Base-by-base conservation (phyloP, 306 rosid species). In the Chamaecrista fasciculata region DNA sequence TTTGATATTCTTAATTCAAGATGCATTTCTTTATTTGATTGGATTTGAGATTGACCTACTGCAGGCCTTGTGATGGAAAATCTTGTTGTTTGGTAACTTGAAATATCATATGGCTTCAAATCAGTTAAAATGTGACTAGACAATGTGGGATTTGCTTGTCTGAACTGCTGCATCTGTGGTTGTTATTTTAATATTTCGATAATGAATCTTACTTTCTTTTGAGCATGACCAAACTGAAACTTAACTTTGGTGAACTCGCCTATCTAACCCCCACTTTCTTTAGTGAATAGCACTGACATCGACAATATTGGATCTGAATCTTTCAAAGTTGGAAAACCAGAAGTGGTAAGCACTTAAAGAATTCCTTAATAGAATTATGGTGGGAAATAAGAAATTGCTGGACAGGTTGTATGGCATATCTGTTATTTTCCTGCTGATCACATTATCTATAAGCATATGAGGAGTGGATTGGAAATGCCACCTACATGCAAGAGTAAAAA, bases 351-450 rank as follows among this genome's bases (percentile, higher is more conserved):
- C 40, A 26, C 70, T 43, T 51, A 48, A 73, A 19, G 61, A 53
- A 43, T 53, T 58, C 37, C 43, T 11, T 12, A 52, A 52, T 28
- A 37, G 46, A 2, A 68, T 34, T 18, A 34, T 33, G 4, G 56
- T 42, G 74, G 71, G 28, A 37, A 72, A 60, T 49, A 28, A 9
- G 20, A 53, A 69, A 11, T 67, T 36, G 7, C 39, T 18, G 16
- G 43, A 34, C 34, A 18, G 39, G 40, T 23, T 72, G 51, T 24
- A n/a, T 71, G 60, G 29, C 42, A 33, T 49, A 55, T 23, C 20
- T 59, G 55, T 53, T 53, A 29, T 69, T 62, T 72, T 49, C 59
- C 61, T 26, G 68, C 55, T 62, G 57, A 62, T 69, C 57, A 53
- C 56, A 43, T 60, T 42, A 25, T 67, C 58, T 33, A 49, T 25